phyloP scores from a whole-genome alignment of 2,329 filamentous ascomycete species.

The Fusarium nisikadoi region DNA sequence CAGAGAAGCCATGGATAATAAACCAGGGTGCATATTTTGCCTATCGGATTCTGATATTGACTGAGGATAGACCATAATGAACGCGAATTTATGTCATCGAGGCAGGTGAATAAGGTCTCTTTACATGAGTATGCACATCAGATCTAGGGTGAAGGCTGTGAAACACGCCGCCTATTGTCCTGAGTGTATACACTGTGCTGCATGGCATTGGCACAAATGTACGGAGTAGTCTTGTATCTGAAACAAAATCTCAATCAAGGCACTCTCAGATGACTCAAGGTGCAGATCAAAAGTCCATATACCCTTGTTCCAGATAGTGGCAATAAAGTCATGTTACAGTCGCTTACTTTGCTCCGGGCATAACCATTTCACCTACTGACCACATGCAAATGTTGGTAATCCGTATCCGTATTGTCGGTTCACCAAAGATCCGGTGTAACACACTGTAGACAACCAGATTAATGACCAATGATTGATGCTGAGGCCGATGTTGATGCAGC shows the following conservation, averaged over 20 bases:
- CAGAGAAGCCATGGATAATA: not conserved
- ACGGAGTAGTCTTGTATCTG: not conserved
- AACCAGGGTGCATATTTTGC: not conserved
- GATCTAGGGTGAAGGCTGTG: not conserved
- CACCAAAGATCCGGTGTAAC: slow-evolving; percentile 2
- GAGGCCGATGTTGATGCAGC: slow-evolving; percentile 11
- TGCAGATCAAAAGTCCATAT: not conserved
- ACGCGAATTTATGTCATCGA: not conserved
- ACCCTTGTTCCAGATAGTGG: slow-evolving; percentile 29
- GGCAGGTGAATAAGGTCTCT: not conserved
- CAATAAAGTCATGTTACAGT: slow-evolving; percentile 16
- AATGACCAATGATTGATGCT: slow-evolving; percentile 14
- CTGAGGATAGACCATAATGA: not conserved
- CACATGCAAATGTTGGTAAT: slow-evolving; percentile 4
- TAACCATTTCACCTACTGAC: not conserved
- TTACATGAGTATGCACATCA: not conserved
- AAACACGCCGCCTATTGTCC: not conserved
- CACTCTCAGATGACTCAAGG: slow-evolving; percentile 21
- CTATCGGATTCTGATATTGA: not conserved
- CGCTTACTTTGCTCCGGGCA: slow-evolving; percentile 20
- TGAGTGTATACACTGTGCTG: not conserved
- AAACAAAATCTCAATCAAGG: not conserved
- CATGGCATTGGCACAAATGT: not conserved
- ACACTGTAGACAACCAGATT: not conserved
- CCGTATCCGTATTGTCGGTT: slow-evolving; percentile 22